Percentiles rank a stretch among this genome's conserved stretches.
phyloP scores from a whole-genome alignment of 163 green algal genomes.

The Coccomyxa subellipsoidea region DNA sequence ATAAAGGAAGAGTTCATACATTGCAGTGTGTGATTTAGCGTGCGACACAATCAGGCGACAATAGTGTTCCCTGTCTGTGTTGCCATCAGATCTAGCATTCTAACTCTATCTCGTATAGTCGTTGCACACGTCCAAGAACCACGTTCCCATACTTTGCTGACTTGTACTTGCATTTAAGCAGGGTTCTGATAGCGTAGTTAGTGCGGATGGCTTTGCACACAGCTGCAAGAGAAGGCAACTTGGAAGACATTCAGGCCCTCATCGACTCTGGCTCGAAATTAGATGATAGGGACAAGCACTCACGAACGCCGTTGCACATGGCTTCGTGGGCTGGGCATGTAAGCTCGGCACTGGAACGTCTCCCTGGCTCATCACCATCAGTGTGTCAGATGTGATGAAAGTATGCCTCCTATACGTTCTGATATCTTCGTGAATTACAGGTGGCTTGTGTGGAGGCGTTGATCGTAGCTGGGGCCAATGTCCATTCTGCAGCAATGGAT shows the following conservation, averaged over 20 bases:
- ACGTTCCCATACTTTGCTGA: too few relatives aligned
- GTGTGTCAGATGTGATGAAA: too few relatives aligned
- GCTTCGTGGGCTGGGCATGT: slow-evolving; percentile 67
- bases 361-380: not conserved
- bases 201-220: slow-evolving; percentile 1
- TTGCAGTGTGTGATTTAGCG: not conserved
- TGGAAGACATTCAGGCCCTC: not conserved
- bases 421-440: not conserved
- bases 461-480: slow-evolving; percentile 39
- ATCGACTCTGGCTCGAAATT: not conserved
- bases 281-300: slow-evolving; percentile 38
- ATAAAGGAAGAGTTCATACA: too few relatives aligned
- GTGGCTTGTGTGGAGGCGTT: slow-evolving; percentile 57
- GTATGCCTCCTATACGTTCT: not conserved
- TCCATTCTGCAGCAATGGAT: slow-evolving; percentile 45
- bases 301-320: slow-evolving; percentile 61
- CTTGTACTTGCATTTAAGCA: too few relatives aligned
- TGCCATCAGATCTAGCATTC: too few relatives aligned
- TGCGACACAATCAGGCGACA: not conserved
- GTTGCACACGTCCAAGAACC: too few relatives aligned
- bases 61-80: not conserved
- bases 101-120: too few relatives aligned
- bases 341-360: too few relatives aligned
- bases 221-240: slow-evolving; percentile 8
- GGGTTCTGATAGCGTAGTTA: not conserved